phyloP scores from a whole-genome alignment of 441 rosid species.

The Rhodomyrtus psidioides region DNA sequence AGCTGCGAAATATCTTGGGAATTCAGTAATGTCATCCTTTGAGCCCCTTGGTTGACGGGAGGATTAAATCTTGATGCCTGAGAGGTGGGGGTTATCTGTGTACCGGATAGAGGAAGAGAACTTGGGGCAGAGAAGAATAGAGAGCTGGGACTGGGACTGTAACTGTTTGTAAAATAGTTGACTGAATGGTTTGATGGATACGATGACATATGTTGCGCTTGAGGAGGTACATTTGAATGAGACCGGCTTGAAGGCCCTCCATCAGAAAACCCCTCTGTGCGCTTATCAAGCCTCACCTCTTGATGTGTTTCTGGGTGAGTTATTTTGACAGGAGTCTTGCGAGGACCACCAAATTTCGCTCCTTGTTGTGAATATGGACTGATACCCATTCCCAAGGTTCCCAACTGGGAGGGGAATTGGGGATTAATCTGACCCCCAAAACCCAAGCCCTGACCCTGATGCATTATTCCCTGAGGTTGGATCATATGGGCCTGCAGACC shows the following conservation, averaged over 20 bases:
- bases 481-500: conserved; percentile 71
- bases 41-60: conserved; percentile 49
- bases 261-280: conserved; percentile 53
- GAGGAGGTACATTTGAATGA: conserved; percentile 55
- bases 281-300: conserved; percentile 85
- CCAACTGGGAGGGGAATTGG: conserved; percentile 54
- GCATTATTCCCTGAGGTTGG: conserved; percentile 86
- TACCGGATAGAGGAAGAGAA: conserved; percentile 47
- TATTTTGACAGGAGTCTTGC: conserved; percentile 71
- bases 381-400: conserved; percentile 66
- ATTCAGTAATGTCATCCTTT: conserved; percentile 41
- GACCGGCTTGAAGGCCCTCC: conserved; percentile 50
- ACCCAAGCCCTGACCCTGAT: conserved; percentile 75
- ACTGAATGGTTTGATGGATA: conserved; percentile 42
- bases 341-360: conserved; percentile 52
- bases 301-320: conserved; percentile 95
- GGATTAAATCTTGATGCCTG: conserved; percentile 55
- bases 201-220: conserved; percentile 57
- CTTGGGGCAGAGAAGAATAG: conserved; percentile 9
- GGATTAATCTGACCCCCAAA: conserved; percentile 63
- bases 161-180: conserved; percentile 51
- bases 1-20: conserved; percentile 29
- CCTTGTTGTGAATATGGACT: conserved; percentile 72
- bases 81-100: conserved; percentile 53
- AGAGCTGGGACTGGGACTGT: conserved; percentile 14